A percentile compares a stretch with the other conserved stretches of the same genome.
Conservation (phyloP, 129 eudicot genomes). For the Flaveria sonorensis region DNA sequence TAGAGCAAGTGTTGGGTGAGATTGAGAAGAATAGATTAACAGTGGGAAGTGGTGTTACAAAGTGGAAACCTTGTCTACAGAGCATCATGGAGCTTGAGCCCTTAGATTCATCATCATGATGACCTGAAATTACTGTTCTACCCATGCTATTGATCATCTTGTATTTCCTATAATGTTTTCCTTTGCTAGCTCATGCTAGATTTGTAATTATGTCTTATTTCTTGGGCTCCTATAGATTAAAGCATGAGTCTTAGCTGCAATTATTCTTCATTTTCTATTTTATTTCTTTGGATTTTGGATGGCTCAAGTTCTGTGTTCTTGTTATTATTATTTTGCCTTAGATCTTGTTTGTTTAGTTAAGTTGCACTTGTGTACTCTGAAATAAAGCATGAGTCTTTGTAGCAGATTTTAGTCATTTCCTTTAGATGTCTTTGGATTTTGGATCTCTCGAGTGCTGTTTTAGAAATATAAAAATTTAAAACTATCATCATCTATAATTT, state of each 20-base stretch:
- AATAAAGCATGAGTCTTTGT: neutral
- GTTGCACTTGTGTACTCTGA: neutral
- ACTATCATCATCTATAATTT: no score
- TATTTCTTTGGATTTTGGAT: neutral
- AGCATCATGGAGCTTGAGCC: conserved; percentile 62
- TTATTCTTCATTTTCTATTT: neutral
- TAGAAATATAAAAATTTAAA: neutral
- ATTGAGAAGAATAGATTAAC: conserved; percentile 51
- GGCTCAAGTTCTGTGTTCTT: neutral
- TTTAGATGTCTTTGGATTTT: no score
- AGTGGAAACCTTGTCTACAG: conserved; percentile 79
- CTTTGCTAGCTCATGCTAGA: conserved; percentile 24
- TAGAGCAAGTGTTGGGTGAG: conserved; percentile 66
- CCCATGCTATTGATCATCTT: conserved; percentile 13
- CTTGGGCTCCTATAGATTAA: neutral
- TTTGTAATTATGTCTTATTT: conserved; percentile 31
- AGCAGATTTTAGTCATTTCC: no score
- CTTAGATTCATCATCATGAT: conserved; percentile 41
- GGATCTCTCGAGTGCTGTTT: neutral
- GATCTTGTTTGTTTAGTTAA: neutral
- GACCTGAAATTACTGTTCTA: conserved; percentile 4
- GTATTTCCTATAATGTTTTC: conserved; percentile 8
- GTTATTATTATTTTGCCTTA: neutral
- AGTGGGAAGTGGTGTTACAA: conserved; percentile 29
- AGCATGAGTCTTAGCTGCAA: neutral